Base-by-base conservation (phyloP, 345 rosid species). In the Lepidium aucheri region DNA sequence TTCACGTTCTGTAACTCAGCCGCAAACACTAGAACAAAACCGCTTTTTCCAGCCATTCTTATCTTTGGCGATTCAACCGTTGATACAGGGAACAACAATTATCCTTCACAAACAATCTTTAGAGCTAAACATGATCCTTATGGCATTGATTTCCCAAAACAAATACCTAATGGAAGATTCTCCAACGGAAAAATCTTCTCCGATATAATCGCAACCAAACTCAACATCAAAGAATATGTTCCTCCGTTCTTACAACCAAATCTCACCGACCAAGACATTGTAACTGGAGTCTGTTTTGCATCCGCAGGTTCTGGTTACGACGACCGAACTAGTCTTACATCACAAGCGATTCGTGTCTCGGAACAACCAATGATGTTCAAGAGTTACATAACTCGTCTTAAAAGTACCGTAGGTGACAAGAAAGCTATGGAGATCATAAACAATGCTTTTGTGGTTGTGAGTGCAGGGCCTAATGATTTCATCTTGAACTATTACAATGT, bases 401-500 rank as follows among this genome's bases (percentile, higher is more conserved):
- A 35, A 16, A 47, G 59, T 2, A 36, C 67, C 14, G 65, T 79
- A 8, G 83, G 86, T 1, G 66, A 60, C 40, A 67, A 63, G 10
- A 76, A 71, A 14, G 83, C 84, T 41, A 45, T 15, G 51, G 66
- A 61, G 57, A 77, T 74, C 3, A 33, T 82, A 20, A 20, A 22
- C 16, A 36, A 53, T 10, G 76, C 88, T 8, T 34, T 85, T 26
- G 69, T 74, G 18, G 1, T 80, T 53, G 35, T n/a, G 9, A 15
- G 24, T 38, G 49, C 87, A 3, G 87, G 85, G 14, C 65, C 84
- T 8, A 85, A 85, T 44, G 88, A 83, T 35, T 54, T 54, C 15
- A 35, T 54, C 28, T 11, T 34, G 30, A 54, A 54, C 18, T 54
- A 16, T 54, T 54, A 54, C 11, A 43, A 54, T 11, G 10, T 54